Base-by-base conservation (phyloP, 495 filamentous ascomycete genomes). In the Rostrohypoxylon terebratum region DNA sequence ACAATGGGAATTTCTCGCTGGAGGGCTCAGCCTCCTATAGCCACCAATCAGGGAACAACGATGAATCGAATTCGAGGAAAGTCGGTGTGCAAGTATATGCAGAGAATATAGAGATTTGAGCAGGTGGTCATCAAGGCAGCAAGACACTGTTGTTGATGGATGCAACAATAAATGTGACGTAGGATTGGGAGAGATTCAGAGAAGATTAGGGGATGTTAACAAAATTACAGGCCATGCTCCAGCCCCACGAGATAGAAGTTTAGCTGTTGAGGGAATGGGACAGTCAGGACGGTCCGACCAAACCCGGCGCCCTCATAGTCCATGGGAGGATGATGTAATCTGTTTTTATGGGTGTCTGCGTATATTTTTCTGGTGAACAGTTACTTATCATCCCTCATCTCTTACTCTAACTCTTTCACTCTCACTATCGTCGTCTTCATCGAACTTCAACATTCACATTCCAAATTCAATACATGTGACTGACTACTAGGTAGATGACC, bases 61-160 rank as follows among this genome's bases (percentile, higher is more conserved):
- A 33, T 4, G 33, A 36, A 28, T 16, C 18, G 45, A 9, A 18
- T 48, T 47, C 4, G 13, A 3, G n/a, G 8, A 28, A 33, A 23
- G 28, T 47, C 3, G 16, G 34, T n/a, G 40, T 21, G 38, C 40
- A 36, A 42, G 31, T 61, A n/a, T 70, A 59, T 54, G 59, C 70
- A 68, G 68, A 53, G n/a, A 72, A 21, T 20, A 34, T 11, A 53
- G 36, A 34, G 9, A 14, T 42, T 28, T 38, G 16, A 48, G 18
- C 38, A 58, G 59, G 25, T 69, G 67, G 45, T 59, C 48, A 21
- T 66, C 44, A 61, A 23, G 45, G 4, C 8, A 45, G 42, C n/a
- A 16, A 16, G 8, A 45, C 16, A 45, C 9, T 45, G 42, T 45
- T 45, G n/a, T n/a, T n/a, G n/a, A n/a, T n/a, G n/a, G n/a, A n/a